Conservation (phyloP, 1,284 basidiomycete species). For the Kalmanozyma brasiliensis region DNA sequence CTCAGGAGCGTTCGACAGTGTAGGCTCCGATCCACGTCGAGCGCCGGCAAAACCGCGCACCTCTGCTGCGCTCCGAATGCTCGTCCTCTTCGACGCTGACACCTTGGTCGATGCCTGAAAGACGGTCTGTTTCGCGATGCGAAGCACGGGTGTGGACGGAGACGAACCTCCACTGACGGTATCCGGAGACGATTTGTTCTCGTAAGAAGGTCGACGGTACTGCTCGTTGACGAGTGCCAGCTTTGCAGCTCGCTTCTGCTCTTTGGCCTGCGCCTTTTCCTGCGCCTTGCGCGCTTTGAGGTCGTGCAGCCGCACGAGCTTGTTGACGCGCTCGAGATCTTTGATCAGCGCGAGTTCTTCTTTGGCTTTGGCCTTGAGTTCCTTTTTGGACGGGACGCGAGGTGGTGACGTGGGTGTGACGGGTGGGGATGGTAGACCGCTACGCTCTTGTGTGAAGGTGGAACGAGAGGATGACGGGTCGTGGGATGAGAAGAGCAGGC, state of each 20-base stretch:
- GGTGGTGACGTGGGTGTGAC: constrained; percentile 16
- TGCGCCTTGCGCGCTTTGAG: constrained; percentile 34
- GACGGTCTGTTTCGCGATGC: constrained; percentile 21
- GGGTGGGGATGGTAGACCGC: constrained; percentile 18
- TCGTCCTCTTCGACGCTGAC: constrained; percentile 15
- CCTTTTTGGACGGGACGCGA: constrained; percentile 30
- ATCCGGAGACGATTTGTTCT: constrained; percentile 2
- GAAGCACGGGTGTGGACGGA: background rate
- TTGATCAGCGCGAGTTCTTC: constrained; percentile 53
- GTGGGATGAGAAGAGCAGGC: constrained; percentile 13
- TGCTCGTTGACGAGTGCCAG: constrained; percentile 12
- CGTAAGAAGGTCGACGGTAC: background rate
- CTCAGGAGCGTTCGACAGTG: background rate
- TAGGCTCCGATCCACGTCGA: constrained; percentile 18
- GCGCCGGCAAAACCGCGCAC: constrained; percentile 6
- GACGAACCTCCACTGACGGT: background rate
- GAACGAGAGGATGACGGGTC: constrained; percentile 4
- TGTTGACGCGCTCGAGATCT: constrained; percentile 45
- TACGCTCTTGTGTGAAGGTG: constrained; percentile 9
- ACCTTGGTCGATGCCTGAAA: constrained; percentile 35
- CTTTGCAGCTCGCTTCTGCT: constrained; percentile 24
- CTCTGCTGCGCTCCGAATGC: constrained; percentile 7
- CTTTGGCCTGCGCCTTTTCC: constrained; percentile 30
- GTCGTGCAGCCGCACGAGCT: constrained; percentile 55
- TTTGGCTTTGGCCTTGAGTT: constrained; percentile 50